phyloP scores from a whole-genome alignment of 1,284 basidiomycete species.

The Albatrellus sp. region DNA sequence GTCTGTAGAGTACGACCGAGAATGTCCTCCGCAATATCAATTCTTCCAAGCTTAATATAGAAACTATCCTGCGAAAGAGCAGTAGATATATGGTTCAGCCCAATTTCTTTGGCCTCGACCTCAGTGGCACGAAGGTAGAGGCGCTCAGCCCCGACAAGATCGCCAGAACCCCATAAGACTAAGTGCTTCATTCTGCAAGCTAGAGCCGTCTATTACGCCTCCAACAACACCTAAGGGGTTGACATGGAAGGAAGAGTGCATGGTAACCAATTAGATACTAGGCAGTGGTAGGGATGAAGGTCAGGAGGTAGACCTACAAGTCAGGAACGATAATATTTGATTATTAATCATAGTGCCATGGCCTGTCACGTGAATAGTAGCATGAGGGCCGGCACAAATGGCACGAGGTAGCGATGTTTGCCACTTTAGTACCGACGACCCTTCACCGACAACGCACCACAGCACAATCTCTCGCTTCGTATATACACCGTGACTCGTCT shows the following conservation, averaged over 20 bases:
- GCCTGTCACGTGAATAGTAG: background rate
- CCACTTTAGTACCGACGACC: background rate
- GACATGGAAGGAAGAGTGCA: constrained; percentile 1
- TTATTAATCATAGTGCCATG: too few relatives aligned
- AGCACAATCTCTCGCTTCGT: constrained; percentile 5
- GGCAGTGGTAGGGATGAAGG: too few relatives aligned
- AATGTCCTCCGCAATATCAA: constrained; percentile 21
- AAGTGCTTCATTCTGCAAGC: constrained; percentile 14
- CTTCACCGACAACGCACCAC: background rate
- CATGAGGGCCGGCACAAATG: background rate
- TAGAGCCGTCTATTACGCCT: constrained; percentile 10
- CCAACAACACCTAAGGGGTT: constrained; percentile 9
- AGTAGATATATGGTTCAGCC: constrained; percentile 12
- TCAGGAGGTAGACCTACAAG: too few relatives aligned
- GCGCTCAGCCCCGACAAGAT: constrained; percentile 17
- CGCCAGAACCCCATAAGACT: constrained; percentile 15
- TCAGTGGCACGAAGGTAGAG: constrained; percentile 19
- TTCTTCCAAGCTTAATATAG: constrained; percentile 18
- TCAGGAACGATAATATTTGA: too few relatives aligned
- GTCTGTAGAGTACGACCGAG: constrained; percentile 18
- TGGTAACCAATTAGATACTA: background rate
- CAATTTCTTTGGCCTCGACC: constrained; percentile 15
- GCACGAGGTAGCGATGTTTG: constrained; percentile 2
- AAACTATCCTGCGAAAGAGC: constrained; percentile 20
- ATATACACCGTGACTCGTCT: background rate